phyloP scores from a whole-genome alignment of 179 eudicot species.

The Gypsophila paniculata region DNA sequence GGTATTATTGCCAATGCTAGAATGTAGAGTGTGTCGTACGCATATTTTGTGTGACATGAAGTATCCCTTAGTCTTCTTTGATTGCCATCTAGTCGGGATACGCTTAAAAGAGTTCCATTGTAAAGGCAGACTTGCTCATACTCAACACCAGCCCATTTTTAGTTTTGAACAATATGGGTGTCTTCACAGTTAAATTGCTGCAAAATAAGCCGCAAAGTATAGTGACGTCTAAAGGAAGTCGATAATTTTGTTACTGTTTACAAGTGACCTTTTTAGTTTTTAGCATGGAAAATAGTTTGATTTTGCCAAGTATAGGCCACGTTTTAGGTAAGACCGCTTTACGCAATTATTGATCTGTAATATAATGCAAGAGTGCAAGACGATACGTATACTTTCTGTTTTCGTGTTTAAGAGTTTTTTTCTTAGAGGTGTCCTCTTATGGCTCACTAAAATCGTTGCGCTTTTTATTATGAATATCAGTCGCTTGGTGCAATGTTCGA shows the following conservation, averaged over 20 bases:
- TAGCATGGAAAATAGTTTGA: background rate
- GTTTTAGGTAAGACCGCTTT: constrained; percentile 3
- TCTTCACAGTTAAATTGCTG: background rate
- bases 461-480: too few relatives aligned
- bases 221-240: background rate
- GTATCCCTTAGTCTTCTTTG: background rate
- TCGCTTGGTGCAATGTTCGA: too few relatives aligned
- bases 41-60: background rate
- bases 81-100: background rate
- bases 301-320: background rate
- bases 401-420: background rate
- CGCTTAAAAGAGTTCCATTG: background rate
- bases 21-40: background rate
- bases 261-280: background rate
- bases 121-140: background rate
- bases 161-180: background rate
- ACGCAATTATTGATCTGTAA: background rate
- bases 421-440: background rate
- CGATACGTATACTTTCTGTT: background rate
- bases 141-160: background rate
- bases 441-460: background rate
- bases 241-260: background rate
- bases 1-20: background rate
- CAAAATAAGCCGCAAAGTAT: background rate
- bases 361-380: background rate